Evolutionary conservation across 1,139 yeast species (phyloP), one percentile per base, ranked within the genome.

Genomic region (Scheffersomyces illinoinensis): DNA sequence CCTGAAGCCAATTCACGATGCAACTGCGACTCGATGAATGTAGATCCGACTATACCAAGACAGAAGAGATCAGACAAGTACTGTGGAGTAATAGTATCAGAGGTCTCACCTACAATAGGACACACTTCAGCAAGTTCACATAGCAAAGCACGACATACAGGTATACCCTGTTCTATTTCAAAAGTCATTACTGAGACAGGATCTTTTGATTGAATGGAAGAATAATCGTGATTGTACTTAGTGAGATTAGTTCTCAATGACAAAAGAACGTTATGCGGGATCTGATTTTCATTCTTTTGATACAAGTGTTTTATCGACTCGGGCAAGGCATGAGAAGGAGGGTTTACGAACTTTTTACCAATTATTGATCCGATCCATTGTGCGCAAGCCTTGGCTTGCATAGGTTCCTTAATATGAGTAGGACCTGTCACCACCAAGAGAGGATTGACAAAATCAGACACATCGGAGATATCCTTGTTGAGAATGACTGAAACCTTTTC

Each of bases 1-100:
- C 85, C 85, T 8, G 83, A 78, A 10, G 73, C 78, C 56, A 81
- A 63, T 62, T 82, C 85, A 55, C 85, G 66, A 63, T 81, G 85
- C 47, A 79, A 64, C 65, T 81, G 85, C 39, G 83, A 79, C 62
- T 82, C 85, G 23, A 72, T 62, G 58, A 76, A 68, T 0, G 75
- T 65, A 4, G 80, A 68, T 54, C 77, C 73, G 2, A 81, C 75
- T 50, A 79, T 59, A 0, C 81, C 82, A 43, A 79, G 62, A 59
- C 79, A 68, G 64, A 72, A 80, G 56, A 81, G 69, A 62, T 83
- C 86, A 0, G 81, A 73, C 54, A 78, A 72, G 67, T 79, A 82
- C 57, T 81, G 85, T 1, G 84, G 84, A 12, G 82, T 74, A 49
- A 82, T 71, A 0, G 83, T 79, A 62, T 81, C 84, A 6, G 78